These are phyloP conservation scores for Spizellomyces sp. DNA, from an alignment of 192 early-diverging fungal genomes.

Conservation along the genomic window DNA sequence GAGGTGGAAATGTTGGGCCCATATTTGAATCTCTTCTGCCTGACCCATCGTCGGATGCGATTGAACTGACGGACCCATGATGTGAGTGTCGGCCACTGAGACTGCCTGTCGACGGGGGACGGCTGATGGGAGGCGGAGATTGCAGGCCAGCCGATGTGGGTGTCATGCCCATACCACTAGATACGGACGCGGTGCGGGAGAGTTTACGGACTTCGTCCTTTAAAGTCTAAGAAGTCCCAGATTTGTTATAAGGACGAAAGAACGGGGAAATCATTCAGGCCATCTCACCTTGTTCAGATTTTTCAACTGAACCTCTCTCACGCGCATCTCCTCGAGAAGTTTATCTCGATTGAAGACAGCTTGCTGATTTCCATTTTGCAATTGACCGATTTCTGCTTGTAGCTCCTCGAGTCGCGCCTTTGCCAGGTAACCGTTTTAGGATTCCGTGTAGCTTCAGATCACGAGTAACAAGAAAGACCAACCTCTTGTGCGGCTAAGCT, in stretches of 20 bases:
- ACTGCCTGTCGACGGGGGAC: conserved; percentile 21
- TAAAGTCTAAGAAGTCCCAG: conserved; percentile 54
- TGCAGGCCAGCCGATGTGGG: conserved; percentile 17
- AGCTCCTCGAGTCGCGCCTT: conserved; percentile 44
- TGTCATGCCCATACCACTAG: conserved; percentile 26
- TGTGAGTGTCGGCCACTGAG: conserved; percentile 13
- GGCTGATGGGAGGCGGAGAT: conserved; percentile 29
- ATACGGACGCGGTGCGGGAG: conserved; percentile 39
- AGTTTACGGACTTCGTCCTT: conserved; percentile 80
- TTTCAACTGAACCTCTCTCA: conserved; percentile 68
- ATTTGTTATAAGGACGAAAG: conserved; percentile 1
- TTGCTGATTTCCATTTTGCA: conserved; percentile 29
- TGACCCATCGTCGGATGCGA: conserved; percentile 10
- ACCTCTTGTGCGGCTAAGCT: conserved; percentile 25
- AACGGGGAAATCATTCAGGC: not conserved
- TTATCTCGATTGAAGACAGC: conserved; percentile 46
- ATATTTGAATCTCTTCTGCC: too few relatives aligned
- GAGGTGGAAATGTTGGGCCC: not conserved
- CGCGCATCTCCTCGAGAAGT: conserved; percentile 64
- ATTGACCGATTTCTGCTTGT: conserved; percentile 25
- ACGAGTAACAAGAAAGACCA: not conserved
- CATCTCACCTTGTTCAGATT: conserved; percentile 70
- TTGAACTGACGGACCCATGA: conserved; percentile 11
- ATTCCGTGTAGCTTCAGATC: too few relatives aligned
- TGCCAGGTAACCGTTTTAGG: not conserved